These are phyloP conservation scores for Cudoniella acicularis DNA, from an alignment of 495 filamentous ascomycete species.

Conservation along the genomic window DNA sequence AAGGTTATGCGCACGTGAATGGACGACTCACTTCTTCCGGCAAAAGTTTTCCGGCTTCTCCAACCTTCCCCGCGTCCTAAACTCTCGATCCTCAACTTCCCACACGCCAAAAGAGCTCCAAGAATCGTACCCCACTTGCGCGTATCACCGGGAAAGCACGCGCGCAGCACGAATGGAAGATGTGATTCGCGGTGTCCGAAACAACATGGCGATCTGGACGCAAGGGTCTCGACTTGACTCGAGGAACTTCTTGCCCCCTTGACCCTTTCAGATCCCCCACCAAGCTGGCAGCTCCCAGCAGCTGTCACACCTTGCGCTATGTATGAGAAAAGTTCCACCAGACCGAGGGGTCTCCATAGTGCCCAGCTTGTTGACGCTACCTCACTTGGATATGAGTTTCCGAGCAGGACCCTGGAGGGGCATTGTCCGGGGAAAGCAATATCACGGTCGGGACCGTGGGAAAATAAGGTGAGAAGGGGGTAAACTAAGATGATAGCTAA, in stretches of 20 bases:
- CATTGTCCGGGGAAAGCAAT: not conserved
- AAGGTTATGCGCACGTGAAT: not conserved
- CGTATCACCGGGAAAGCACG: not conserved
- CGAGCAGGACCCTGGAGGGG: not conserved
- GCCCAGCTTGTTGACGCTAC: not conserved
- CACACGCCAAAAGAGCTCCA: not conserved
- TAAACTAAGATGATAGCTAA: not conserved
- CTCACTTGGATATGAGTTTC: not conserved
- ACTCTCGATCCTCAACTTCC: not conserved
- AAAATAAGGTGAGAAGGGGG: not conserved
- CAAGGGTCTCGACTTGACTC: not conserved
- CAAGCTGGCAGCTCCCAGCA: not conserved
- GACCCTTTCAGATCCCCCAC: not conserved
- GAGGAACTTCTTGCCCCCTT: not conserved
- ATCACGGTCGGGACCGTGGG: not conserved
- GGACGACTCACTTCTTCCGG: not conserved
- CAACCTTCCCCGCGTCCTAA: not conserved
- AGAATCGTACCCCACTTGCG: not conserved
- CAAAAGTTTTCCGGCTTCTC: not conserved
- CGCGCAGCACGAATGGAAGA: not conserved
- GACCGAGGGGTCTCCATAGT: not conserved
- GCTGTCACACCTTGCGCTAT: not conserved
- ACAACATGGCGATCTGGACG: not conserved
- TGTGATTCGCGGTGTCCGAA: not conserved
- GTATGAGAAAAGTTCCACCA: not conserved